Percentiles rank a stretch among this genome's conserved stretches.
Evolutionary conservation across 129 eudicot species (phyloP).

Genomic region (Heracleum sosnowskyi): DNA sequence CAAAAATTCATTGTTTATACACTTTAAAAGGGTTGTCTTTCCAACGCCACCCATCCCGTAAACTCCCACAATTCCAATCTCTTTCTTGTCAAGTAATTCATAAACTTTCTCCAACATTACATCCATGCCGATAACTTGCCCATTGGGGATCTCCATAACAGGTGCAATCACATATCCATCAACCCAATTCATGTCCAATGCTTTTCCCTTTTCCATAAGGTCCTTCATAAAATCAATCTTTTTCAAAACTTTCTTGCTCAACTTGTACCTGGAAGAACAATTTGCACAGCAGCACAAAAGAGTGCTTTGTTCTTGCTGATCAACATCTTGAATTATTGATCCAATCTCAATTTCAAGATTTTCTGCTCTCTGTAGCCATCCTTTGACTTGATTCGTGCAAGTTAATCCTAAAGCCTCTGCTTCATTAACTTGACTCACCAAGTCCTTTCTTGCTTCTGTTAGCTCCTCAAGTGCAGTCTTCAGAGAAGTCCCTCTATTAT

Average conservation of each 20-base stretch:
- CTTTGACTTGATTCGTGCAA: slow-evolving; percentile 26
- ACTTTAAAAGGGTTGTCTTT: slow-evolving; percentile 19
- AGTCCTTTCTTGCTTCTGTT: slow-evolving; percentile 24
- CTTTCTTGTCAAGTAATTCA: slow-evolving; percentile 2
- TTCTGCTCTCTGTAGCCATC: slow-evolving; percentile 32
- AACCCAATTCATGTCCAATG: slow-evolving; percentile 16
- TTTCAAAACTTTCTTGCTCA: slow-evolving; percentile 17
- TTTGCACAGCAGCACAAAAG: slow-evolving; percentile 11
- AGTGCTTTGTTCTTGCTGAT: not conserved
- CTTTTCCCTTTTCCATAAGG: slow-evolving; percentile 16
- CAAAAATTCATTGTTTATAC: slow-evolving; percentile 12
- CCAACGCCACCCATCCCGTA: slow-evolving; percentile 26
- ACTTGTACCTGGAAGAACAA: slow-evolving; percentile 18
- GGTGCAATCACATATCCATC: slow-evolving; percentile 19
- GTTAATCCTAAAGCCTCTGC: slow-evolving; percentile 23
- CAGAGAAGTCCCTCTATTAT: slow-evolving; percentile 7
- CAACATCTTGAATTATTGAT: slow-evolving; percentile 12
- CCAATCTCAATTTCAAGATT: slow-evolving; percentile 22
- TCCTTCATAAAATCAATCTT: slow-evolving; percentile 14
- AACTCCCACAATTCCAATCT: slow-evolving; percentile 16
- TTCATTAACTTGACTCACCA: slow-evolving; percentile 23
- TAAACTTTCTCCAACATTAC: slow-evolving; percentile 23
- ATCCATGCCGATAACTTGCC: slow-evolving; percentile 30
- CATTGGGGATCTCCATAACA: slow-evolving; percentile 22
- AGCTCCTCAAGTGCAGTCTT: slow-evolving; percentile 17